Evolutionary conservation across 176 grass and related monocot species (phyloP).

Genomic region (Rhynchospora breviuscula): DNA sequence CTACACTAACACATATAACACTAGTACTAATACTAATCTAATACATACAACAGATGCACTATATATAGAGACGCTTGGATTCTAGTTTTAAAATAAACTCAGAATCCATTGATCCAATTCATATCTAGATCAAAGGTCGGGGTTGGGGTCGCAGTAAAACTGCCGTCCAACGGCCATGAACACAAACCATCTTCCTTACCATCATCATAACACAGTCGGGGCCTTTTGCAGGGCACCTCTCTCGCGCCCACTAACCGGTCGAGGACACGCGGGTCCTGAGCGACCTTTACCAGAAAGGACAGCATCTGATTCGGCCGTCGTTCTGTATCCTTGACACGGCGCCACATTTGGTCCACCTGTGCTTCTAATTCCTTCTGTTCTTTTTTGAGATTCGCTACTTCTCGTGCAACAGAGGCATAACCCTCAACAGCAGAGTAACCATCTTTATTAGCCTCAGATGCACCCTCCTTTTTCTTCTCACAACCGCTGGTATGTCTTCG

Average conservation of each 20-base stretch:
- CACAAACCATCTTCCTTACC: not conserved
- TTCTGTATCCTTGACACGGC: conserved; percentile 72
- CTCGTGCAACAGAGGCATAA: conserved; percentile 42
- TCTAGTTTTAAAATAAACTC: not conserved
- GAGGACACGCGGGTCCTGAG: conserved; percentile 42
- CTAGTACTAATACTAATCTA: not conserved
- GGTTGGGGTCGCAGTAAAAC: not conserved
- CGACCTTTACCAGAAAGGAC: conserved; percentile 65
- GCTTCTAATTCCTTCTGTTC: conserved; percentile 67
- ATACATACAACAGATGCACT: not conserved
- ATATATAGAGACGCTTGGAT: not conserved
- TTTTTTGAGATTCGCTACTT: conserved; percentile 64
- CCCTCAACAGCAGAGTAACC: conserved; percentile 30
- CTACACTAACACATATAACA: conserved; percentile 4
- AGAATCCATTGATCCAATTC: conserved; percentile 14
- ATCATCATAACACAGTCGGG: not conserved
- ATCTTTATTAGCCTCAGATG: not conserved
- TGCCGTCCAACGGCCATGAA: not conserved
- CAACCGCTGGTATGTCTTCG: conserved; percentile 31
- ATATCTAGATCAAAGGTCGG: not conserved
- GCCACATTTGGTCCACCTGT: conserved; percentile 61
- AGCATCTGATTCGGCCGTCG: conserved; percentile 73
- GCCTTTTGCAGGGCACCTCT: not conserved
- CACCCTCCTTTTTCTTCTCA: conserved; percentile 27
- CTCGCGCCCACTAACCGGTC: conserved; percentile 35